Base-by-base conservation (phyloP, 805 yeast genomes). In the Wickerhamiella slavikovae region DNA sequence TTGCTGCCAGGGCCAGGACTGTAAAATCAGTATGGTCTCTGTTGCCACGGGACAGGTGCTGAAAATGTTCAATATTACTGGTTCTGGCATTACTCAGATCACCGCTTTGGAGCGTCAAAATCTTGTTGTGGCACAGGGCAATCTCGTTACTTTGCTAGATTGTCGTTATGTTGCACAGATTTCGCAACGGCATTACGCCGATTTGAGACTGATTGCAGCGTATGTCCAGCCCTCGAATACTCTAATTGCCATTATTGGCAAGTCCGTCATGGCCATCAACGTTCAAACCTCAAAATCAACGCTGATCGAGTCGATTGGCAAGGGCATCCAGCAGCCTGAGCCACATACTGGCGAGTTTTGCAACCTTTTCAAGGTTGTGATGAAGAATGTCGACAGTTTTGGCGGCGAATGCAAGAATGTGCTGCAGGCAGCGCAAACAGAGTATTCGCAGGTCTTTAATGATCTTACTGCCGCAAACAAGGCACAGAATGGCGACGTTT, bases 381-480 rank as follows among this genome's bases (percentile, higher is more conserved):
- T 64, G 17, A 57, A 55, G 13, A 67, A 57, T 8, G 28, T 33
- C 16, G 13, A 22, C 6, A 26, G 26, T 0, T 20, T 35, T 2
- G 18, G 15, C 7, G 27, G 27, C 10, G 37, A 32, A 8, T 22
- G 10, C 28, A 26, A 28, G 14, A 14, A 16, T 3, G 22, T 20
- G 6, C 53, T 67, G n/a, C 47, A 62, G 0, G 42, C 49, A n/a
- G 41, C 52, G 10, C 49, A 19, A 35, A 35, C 9, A 25, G 45
- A 41, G 26, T 53, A 66, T 33, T 37, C 54, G 19, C 43, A 44
- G 0, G 31, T 66, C n/a, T 50, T 65, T 13, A 39, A 52, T 15
- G 48, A 49, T 3, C 67, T 62, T 42, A 61, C 51, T 15, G 26
- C 26, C 15, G 26, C 17, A 17, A 41, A 35, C 2, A 64, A 68